A percentile compares a stretch with the other conserved stretches of the same genome.
phyloP scores from a whole-genome alignment of 2,329 filamentous ascomycete species.

The Beauveria caledonica region DNA sequence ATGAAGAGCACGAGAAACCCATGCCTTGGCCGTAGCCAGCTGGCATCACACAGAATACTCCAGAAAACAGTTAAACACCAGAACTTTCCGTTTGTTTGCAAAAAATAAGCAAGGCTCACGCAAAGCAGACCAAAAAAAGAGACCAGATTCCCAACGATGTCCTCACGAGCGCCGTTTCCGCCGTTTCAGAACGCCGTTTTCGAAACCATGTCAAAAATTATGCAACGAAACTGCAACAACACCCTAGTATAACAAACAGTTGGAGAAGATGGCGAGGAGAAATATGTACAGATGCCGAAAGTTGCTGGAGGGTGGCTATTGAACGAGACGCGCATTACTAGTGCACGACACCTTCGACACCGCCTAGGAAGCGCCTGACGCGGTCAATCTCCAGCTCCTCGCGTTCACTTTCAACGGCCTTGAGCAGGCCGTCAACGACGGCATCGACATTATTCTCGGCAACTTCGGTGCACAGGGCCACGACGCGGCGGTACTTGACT shows the following conservation, averaged over 20 bases:
- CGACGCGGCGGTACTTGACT: constrained; percentile 78
- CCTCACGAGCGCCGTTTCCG: background rate
- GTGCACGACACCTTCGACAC: constrained; percentile 58
- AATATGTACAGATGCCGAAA: background rate
- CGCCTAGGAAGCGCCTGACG: constrained; percentile 70
- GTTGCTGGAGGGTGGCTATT: background rate
- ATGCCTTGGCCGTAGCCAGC: background rate
- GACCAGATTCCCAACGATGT: background rate
- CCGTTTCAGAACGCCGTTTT: background rate
- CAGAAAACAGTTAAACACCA: background rate
- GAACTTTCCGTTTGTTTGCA: background rate
- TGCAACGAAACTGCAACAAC: background rate
- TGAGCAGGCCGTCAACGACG: constrained; percentile 68
- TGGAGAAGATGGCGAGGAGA: background rate
- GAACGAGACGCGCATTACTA: constrained; percentile 19
- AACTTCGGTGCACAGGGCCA: constrained; percentile 77
- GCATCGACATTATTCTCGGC: constrained; percentile 72
- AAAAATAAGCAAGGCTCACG: background rate
- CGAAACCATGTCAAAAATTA: background rate
- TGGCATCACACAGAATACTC: background rate
- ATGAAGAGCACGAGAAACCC: background rate
- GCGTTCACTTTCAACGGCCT: constrained; percentile 83
- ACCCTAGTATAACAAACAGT: background rate
- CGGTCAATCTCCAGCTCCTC: constrained; percentile 67
- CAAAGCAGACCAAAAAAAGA: background rate